Percentiles rank a stretch among this genome's conserved stretches.
phyloP scores from a whole-genome alignment of 169 alveolate species.

The Toxoplasma gondii region DNA sequence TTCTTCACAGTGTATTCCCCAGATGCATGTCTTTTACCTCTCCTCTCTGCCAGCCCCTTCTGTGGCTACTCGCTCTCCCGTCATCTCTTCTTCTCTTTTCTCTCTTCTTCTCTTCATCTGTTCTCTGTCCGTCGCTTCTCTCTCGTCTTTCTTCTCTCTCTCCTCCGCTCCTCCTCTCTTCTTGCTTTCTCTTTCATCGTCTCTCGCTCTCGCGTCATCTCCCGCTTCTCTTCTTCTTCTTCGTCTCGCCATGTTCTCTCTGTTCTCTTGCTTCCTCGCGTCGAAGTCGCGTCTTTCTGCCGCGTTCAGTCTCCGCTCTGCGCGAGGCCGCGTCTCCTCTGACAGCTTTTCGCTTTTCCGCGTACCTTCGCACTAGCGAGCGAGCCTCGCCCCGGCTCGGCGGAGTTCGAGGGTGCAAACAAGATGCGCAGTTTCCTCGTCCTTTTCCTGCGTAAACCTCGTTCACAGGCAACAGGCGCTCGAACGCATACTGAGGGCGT shows the following conservation, averaged over 20 bases:
- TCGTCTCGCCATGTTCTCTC: neutral
- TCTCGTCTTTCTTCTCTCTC: neutral
- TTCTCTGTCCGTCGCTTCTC: neutral
- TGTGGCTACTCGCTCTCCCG: neutral
- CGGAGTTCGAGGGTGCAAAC: too few species aligned
- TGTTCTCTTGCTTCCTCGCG: neutral
- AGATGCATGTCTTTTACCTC: too few species aligned
- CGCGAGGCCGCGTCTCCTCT: neutral
- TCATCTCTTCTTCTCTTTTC: neutral
- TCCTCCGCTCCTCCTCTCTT: neutral
- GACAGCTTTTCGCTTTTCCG: neutral
- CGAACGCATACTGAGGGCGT: slow-evolving; percentile 37
- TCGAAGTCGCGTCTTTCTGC: neutral
- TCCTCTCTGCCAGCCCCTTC: neutral
- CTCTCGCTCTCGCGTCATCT: neutral
- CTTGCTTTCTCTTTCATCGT: neutral
- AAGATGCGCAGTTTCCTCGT: too few species aligned
- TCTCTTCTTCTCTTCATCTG: neutral
- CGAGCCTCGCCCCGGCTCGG: too few species aligned
- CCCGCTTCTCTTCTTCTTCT: neutral
- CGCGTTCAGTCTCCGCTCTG: neutral
- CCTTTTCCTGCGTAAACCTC: too few species aligned
- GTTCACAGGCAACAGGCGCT: slow-evolving; percentile 61
- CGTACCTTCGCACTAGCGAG: too few species aligned
- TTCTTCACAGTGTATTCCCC: too few species aligned